phyloP scores from a whole-genome alignment of 306 rosid species.

The Castanospermum australe region DNA sequence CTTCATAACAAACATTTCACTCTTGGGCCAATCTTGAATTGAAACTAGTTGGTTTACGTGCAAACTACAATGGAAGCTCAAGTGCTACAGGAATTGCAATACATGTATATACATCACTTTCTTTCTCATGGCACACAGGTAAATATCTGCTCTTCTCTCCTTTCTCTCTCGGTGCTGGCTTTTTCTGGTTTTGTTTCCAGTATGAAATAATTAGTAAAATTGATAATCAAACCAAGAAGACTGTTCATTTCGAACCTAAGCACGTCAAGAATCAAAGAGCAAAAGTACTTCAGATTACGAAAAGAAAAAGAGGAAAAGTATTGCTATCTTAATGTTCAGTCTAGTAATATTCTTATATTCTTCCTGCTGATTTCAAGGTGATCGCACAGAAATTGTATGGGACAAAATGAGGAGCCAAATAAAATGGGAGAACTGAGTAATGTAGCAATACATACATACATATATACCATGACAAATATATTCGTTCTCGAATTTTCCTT shows the following conservation, averaged over 20 bases:
- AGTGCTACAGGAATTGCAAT: slow-evolving; percentile 6
- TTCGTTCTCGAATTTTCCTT: neutral
- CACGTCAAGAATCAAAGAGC: neutral
- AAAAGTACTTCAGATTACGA: neutral
- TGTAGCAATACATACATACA: neutral
- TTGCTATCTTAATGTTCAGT: too few species aligned
- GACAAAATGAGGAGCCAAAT: too few species aligned
- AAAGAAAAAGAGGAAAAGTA: neutral
- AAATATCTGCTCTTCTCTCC: neutral
- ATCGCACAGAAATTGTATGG: slow-evolving; percentile 14
- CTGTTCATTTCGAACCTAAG: too few species aligned
- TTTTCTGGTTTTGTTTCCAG: slow-evolving; percentile 10
- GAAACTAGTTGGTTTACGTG: neutral
- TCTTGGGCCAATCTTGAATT: slow-evolving; percentile 15
- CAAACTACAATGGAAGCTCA: neutral
- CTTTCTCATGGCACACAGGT: slow-evolving; percentile 25
- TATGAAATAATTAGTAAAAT: too few species aligned
- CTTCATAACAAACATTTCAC: slow-evolving; percentile 9
- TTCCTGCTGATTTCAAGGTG: slow-evolving; percentile 18
- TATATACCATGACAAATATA: neutral
- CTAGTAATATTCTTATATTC: too few species aligned
- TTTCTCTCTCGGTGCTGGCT: neutral
- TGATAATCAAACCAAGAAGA: too few species aligned
- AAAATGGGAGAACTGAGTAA: neutral
- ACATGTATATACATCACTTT: neutral